Evolutionary conservation across 2,329 filamentous ascomycete genomes (phyloP), one percentile per base, ranked within the genome.

Genomic region (Fusarium sp.): DNA sequence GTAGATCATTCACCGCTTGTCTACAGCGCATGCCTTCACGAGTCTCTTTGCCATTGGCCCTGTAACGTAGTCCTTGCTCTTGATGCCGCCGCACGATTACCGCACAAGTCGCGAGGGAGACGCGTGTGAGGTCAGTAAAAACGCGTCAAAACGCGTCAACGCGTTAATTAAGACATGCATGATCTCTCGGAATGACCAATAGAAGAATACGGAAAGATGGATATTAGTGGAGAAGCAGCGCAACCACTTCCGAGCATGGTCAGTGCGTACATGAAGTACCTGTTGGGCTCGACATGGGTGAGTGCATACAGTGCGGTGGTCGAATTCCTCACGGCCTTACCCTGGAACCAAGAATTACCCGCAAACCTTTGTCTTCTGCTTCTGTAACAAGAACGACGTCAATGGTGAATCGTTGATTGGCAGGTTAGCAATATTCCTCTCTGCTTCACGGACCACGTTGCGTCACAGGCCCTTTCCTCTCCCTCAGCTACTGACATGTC

Each of bases 181-280:
- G 50, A 60, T 22, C 30, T 28, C 5, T 4, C 47, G 3, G 9
- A 20, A 6, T 15, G 58, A 7, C 75, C 75, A 77, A 78, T 77
- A 7, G 67, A 54, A 48, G 52, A 54, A 30, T 24, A 72, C 34
- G 38, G 26, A 51, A 32, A 24, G 11, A 48, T 60, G 64, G 71
- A 34, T 70, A 58, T 63, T 24, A 26, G 61, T 65, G 72, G 75
- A n/a, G 41, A 54, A 18, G 28, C 42, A 71, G 42, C 74, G 75
- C 75, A 77, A 63, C 64, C 75, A 78, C 75, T 77, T 77, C 75
- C 75, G 75, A 47, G 28, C 10, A 12, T 77, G 75, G 66, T 64
- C 72, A 50, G 70, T 78, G 75, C 75, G 59, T 72, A 48, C 71
- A 68, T 63, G 36, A 72, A 74, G 66, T 74, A 60, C 71, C 70